Evolutionary conservation across 441 rosid species (phyloP), one percentile per base, ranked within the genome.

Genomic region (Pelargonium cotyledonis): DNA sequence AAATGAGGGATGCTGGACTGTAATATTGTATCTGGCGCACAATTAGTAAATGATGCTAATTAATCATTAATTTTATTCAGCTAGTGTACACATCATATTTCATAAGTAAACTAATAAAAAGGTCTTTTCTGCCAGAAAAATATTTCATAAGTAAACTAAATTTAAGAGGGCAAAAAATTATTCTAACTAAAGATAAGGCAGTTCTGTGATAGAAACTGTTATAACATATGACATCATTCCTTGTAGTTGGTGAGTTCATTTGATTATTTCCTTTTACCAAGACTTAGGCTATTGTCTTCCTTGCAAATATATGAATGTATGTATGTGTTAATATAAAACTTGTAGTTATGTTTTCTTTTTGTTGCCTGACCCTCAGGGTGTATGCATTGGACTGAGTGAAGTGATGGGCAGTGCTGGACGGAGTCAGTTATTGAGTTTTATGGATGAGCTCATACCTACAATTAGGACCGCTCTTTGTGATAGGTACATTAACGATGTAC

Each of bases 381-480:
- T 96, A 15, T 96, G 99, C 88, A 88, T 85, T 82, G 99, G 99
- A 73, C 80, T 93, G 83, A 96, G 96, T 85, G 98, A 96, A 83
- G 98, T 96, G 77, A 96, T 96, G 99, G 97, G 88, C 68, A 82
- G 99, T 86, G 99, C 99, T 79, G 98, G 93, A 68, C 91, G 77
- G 84, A 91, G 88, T 82, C 99, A 96, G 79, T 80, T 96, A 73
- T 79, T 93, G 76, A 88, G 86, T 85, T 96, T 89, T 83, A 91
- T 93, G 97, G 96, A 93, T 69, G 89, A 93, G 73, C 97, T 96
- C 62, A 96, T 96, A 74, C 95, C 97, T 67, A 88, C 99, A 8
- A 93, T 96, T 63, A 84, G 99, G 76, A 86, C 91, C 14, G 99
- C 99, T 15, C 98, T 96, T 66, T 96, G 99, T 80, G 99, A 96